phyloP scores from a whole-genome alignment of 1,139 yeast genomes.

The Geotrichum restrictum region DNA sequence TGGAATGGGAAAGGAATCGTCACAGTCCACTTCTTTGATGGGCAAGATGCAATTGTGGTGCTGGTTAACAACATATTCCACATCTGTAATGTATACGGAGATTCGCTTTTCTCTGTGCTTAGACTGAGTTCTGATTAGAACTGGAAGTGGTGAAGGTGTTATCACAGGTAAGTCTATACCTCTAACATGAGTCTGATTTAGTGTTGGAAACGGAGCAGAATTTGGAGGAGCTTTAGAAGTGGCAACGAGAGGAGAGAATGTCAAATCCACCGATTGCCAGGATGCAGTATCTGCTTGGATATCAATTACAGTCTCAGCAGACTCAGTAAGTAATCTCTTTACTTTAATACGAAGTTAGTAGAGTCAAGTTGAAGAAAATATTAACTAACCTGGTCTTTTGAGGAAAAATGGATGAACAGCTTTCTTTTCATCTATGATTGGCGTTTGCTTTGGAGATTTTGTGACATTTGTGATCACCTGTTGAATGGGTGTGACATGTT shows the following conservation, averaged over 20 bases:
- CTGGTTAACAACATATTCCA: constrained; percentile 2
- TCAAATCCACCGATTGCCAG: too few species aligned
- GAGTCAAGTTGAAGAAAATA: too few species aligned
- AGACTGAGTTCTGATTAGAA: not conserved
- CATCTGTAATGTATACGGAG: not conserved
- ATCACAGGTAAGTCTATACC: not conserved
- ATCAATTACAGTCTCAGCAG: too few species aligned
- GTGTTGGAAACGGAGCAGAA: constrained; percentile 13
- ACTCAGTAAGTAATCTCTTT: not conserved
- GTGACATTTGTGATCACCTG: too few species aligned
- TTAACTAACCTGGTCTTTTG: constrained; percentile 16
- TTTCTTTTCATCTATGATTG: not conserved
- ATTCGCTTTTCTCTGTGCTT: not conserved
- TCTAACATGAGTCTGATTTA: constrained; percentile 14
- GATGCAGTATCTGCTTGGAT: too few species aligned
- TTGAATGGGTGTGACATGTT: too few species aligned
- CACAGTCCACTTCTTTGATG: not conserved
- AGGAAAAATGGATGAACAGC: constrained; percentile 30
- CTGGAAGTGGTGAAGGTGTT: too few species aligned
- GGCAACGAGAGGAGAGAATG: not conserved
- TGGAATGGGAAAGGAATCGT: not conserved
- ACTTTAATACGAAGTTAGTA: constrained; percentile 6
- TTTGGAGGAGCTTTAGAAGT: not conserved
- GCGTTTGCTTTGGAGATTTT: not conserved
- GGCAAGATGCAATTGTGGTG: not conserved